These are phyloP conservation scores for Sporisorium iseilematis-ciliati DNA, from an alignment of 1,284 basidiomycete species.

Conservation along the genomic window DNA sequence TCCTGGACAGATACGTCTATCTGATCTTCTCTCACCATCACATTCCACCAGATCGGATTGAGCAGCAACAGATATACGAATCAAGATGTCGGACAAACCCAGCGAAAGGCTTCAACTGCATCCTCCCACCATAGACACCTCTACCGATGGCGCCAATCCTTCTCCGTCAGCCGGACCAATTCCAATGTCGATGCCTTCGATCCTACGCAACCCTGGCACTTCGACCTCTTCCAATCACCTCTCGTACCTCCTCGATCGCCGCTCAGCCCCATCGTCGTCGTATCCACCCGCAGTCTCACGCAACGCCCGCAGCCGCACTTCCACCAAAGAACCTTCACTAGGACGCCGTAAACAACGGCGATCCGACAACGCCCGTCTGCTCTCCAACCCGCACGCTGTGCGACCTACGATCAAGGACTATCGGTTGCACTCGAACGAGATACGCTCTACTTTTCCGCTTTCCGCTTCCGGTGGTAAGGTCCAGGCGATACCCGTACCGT, in stretches of 20 bases:
- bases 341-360: conserved; percentile 47
- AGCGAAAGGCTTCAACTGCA: conserved; percentile 20
- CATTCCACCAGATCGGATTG: too few relatives aligned
- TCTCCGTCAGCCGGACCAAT: conserved; percentile 20
- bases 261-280: conserved; percentile 16
- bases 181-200: conserved; percentile 50
- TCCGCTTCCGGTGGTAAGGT: conserved; percentile 2
- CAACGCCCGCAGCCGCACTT: background rate
- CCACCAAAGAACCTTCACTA: conserved; percentile 11
- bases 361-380: conserved; percentile 50
- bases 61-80: background rate
- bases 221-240: conserved; percentile 21
- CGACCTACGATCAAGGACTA: conserved; percentile 55
- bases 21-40: background rate
- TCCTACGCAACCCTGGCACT: conserved; percentile 29
- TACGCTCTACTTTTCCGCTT: conserved; percentile 49
- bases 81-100: conserved; percentile 15
- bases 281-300: conserved; percentile 16
- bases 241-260: conserved; percentile 16
- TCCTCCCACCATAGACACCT: conserved; percentile 14
- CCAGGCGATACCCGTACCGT: conserved; percentile 18
- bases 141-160: background rate
- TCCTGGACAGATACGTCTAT: too few relatives aligned
- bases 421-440: conserved; percentile 47
- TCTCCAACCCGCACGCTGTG: conserved; percentile 54